Conservation (phyloP, 1,284 basidiomycete genomes). For the Schizophyllum commune region DNA sequence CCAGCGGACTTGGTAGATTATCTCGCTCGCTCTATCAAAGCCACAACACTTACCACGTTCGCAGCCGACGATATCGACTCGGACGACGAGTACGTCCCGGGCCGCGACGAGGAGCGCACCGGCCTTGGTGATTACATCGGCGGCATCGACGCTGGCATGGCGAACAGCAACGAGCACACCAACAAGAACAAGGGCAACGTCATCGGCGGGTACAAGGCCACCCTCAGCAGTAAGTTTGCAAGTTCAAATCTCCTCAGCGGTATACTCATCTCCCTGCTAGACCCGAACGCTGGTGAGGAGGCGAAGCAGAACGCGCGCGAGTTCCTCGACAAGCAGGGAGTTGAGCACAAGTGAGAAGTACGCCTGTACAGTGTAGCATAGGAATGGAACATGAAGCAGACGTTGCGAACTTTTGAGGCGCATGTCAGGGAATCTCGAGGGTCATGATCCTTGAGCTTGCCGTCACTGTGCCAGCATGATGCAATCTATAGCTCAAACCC, state of each 20-base stretch:
- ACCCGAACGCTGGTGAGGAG: constrained; percentile 4
- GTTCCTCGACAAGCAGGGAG: neutral
- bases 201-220: neutral
- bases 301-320: constrained; percentile 2
- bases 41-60: neutral
- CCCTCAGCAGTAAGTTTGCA: neutral
- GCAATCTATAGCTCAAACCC: neutral
- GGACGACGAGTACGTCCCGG: neutral
- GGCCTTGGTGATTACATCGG: neutral
- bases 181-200: neutral
- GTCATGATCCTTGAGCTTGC: neutral
- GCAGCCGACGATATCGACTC: neutral
- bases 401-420: neutral
- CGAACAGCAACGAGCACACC: neutral
- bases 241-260: neutral
- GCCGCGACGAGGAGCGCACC: neutral
- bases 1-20: neutral
- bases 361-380: neutral
- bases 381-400: neutral
- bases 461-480: neutral
- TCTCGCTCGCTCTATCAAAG: neutral
- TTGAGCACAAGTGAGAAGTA: neutral
- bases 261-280: neutral
- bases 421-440: neutral
- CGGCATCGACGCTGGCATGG: neutral